phyloP scores from a whole-genome alignment of 2,329 filamentous ascomycete genomes.

The Scleromitrula shiraiana region DNA sequence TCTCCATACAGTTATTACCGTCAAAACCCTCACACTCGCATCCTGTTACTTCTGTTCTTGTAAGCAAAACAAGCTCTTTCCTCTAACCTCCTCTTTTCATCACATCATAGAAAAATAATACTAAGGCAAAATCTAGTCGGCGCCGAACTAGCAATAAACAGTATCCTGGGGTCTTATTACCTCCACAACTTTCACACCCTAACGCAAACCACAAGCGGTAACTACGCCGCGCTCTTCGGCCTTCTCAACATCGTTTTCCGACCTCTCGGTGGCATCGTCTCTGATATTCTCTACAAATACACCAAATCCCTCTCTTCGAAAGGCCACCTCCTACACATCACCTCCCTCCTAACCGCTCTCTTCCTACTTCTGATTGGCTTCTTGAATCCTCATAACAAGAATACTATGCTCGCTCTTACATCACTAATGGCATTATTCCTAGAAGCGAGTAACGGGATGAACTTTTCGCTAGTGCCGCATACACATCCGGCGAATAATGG shows the following conservation, averaged over 20 bases:
- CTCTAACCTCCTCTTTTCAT: no score
- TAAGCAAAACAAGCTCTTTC: no score
- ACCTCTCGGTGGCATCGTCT: conserved; percentile 53
- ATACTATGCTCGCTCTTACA: conserved; percentile 68
- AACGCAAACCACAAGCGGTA: conserved; percentile 46
- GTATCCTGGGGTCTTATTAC: conserved; percentile 51
- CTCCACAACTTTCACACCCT: conserved; percentile 51
- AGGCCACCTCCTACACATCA: conserved; percentile 51
- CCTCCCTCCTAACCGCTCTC: conserved; percentile 47
- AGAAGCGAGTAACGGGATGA: conserved; percentile 78
- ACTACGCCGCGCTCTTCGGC: conserved; percentile 67
- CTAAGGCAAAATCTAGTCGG: no score
- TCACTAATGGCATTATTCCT: conserved; percentile 73
- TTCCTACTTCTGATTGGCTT: conserved; percentile 57
- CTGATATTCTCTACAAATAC: conserved; percentile 33
- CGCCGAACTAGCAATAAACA: conserved; percentile 54
- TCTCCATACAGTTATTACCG: conserved; percentile 39
- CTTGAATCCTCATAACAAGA: conserved; percentile 51
- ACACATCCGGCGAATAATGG: conserved; percentile 76
- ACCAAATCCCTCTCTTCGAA: conserved; percentile 50
- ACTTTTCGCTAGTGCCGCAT: conserved; percentile 80
- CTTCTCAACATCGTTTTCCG: conserved; percentile 63
- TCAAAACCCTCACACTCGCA: conserved; percentile 47
- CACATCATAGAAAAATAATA: no score
- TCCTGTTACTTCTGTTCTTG: conserved; percentile 55